Percentiles rank a stretch among this genome's conserved stretches.
Evolutionary conservation across 2,329 filamentous ascomycete species (phyloP).

Genomic region (Lasiodiplodia sp.): DNA sequence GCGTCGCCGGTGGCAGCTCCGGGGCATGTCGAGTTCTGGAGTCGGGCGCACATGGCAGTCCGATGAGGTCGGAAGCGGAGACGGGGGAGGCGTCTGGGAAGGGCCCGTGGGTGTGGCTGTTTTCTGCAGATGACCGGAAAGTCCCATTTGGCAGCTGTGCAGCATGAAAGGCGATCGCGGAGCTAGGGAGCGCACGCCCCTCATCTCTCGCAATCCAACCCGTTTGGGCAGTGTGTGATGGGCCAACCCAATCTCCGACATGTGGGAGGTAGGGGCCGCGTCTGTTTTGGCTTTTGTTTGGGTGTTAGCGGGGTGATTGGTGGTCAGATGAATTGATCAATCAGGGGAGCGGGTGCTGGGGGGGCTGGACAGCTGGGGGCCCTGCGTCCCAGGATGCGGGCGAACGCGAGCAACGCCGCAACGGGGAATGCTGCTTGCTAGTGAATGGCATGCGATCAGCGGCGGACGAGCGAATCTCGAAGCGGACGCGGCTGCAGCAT

Average conservation of each 20-base stretch:
- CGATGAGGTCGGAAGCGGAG: not conserved
- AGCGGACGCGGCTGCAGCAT: conserved; percentile 17
- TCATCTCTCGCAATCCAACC: conserved; percentile 24
- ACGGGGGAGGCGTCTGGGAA: not conserved
- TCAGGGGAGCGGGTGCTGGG: conserved; percentile 17
- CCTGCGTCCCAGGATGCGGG: conserved; percentile 16
- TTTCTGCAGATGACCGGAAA: not conserved
- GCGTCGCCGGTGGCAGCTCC: not conserved
- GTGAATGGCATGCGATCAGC: not conserved
- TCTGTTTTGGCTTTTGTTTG: conserved; percentile 13
- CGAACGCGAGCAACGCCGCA: conserved; percentile 22
- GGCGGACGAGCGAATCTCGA: not conserved
- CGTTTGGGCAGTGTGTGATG: conserved; percentile 5
- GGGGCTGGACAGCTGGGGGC: conserved; percentile 10
- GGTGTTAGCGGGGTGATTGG: conserved; percentile 23
- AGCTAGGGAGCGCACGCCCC: conserved; percentile 2
- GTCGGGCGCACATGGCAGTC: not conserved
- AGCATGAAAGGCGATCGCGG: conserved; percentile 10
- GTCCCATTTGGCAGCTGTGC: not conserved
- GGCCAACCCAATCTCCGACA: conserved; percentile 9
- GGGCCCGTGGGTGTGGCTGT: conserved; percentile 10
- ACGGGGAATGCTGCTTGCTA: conserved; percentile 20
- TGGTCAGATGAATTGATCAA: conserved; percentile 29
- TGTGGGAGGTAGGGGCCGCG: not conserved
- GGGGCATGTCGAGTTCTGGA: not conserved